phyloP scores from a whole-genome alignment of 768 basidiomycete genomes.

The Solioccasus polychromus region DNA sequence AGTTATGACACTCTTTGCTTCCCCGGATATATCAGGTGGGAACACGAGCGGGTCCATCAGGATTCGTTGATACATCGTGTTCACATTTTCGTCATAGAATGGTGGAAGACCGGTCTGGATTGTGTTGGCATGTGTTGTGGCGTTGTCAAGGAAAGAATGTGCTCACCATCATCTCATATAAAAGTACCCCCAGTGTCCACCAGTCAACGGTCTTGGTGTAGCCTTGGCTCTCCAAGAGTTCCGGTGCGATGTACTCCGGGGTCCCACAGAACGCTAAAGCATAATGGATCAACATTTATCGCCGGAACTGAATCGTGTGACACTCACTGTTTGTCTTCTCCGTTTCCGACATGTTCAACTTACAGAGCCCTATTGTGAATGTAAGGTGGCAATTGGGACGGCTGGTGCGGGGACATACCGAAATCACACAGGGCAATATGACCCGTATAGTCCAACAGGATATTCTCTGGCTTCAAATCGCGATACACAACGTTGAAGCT shows the following conservation, averaged over 20 bases:
- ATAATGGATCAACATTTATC: slow-evolving; percentile 2
- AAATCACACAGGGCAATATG: slow-evolving; percentile 99
- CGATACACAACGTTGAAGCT: slow-evolving; percentile 98
- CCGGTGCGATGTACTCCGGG: slow-evolving; percentile 97
- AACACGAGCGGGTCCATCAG: slow-evolving; percentile 91
- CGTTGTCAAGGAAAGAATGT: not conserved
- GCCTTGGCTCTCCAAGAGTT: slow-evolving; percentile 92
- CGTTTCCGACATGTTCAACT: slow-evolving; percentile 94
- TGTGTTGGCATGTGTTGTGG: slow-evolving; percentile 6
- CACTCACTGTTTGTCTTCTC: slow-evolving; percentile 93
- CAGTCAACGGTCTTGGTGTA: slow-evolving; percentile 99
- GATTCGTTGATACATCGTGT: slow-evolving; percentile 96
- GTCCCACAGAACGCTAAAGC: slow-evolving; percentile 91
- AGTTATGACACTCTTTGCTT: slow-evolving; percentile 87
- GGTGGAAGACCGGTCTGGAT: slow-evolving; percentile 89
- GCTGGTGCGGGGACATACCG: slow-evolving; percentile 40
- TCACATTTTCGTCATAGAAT: slow-evolving; percentile 98
- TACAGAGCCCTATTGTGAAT: slow-evolving; percentile 63
- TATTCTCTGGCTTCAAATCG: slow-evolving; percentile 98
- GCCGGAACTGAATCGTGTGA: not conserved
- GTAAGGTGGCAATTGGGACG: slow-evolving; percentile 3
- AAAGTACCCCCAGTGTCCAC: slow-evolving; percentile 96
- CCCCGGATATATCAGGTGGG: slow-evolving; percentile 81
- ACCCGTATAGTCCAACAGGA: slow-evolving; percentile 93
- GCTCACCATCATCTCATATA: slow-evolving; percentile 93